phyloP scores from a whole-genome alignment of 768 basidiomycete species.

The Rhodosporidiobolus sp. region DNA sequence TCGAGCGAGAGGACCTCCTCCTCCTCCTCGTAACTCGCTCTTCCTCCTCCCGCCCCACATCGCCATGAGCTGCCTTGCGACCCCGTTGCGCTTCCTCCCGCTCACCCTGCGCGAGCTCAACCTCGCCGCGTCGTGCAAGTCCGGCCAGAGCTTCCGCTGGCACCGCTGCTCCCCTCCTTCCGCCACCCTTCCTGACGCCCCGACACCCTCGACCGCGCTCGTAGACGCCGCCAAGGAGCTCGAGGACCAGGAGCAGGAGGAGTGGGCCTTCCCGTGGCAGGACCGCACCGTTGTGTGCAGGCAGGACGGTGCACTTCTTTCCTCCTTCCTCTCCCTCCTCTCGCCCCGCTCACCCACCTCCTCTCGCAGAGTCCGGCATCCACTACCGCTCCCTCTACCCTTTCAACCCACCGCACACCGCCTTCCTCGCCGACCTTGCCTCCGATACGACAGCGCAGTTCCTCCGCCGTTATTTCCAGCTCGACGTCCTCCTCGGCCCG shows the following conservation, averaged over 20 bases:
- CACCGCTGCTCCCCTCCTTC: slow-evolving; percentile 51
- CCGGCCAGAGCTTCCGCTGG: slow-evolving; percentile 87
- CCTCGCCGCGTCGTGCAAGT: slow-evolving; percentile 72
- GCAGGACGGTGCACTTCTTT: slow-evolving; percentile 58
- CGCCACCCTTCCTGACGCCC: slow-evolving; percentile 25
- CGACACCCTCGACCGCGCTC: slow-evolving; percentile 1
- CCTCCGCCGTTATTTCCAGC: slow-evolving; percentile 84
- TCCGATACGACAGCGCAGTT: slow-evolving; percentile 69
- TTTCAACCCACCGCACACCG: slow-evolving; percentile 37
- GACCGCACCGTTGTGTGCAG: slow-evolving; percentile 82
- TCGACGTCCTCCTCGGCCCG: slow-evolving; percentile 65
- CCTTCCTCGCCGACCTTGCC: slow-evolving; percentile 45
- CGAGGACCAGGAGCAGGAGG: no score
- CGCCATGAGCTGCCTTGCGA: slow-evolving; percentile 21
- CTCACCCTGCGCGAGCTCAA: slow-evolving; percentile 67
- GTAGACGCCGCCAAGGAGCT: no score
- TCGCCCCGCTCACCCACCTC: neutral
- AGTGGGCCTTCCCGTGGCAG: slow-evolving; percentile 73
- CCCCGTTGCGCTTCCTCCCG: slow-evolving; percentile 61
- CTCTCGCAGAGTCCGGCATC: slow-evolving; percentile 22
- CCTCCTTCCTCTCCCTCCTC: neutral
- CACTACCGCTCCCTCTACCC: slow-evolving; percentile 69
- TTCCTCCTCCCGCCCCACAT: neutral
- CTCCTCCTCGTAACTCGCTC: no score
- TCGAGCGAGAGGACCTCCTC: neutral